Percentiles rank a stretch among this genome's conserved stretches.
Conservation (phyloP, 1,284 basidiomycete genomes). For the Microbotryum silenes-acaulis region DNA sequence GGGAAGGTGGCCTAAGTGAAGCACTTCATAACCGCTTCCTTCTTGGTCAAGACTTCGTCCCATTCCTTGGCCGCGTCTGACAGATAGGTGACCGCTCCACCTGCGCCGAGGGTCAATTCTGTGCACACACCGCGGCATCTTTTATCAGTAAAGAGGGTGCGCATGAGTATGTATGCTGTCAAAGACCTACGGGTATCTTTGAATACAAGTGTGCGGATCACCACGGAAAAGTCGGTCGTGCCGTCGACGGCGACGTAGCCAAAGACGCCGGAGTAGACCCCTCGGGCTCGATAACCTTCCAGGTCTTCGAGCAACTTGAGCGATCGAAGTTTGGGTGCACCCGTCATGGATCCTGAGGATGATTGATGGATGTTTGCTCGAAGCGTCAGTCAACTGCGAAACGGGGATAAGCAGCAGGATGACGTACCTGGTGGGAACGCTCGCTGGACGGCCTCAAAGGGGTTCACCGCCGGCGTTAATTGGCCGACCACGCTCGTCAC, state of each 20-base stretch:
- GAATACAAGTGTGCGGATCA: constrained; percentile 85
- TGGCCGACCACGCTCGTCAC: constrained; percentile 85
- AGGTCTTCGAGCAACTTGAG: constrained; percentile 80
- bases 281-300: constrained; percentile 58
- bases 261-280: constrained; percentile 87
- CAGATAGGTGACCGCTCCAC: constrained; percentile 90
- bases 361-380: too few relatives aligned
- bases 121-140: not conserved
- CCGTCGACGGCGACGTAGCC: constrained; percentile 89
- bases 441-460: constrained; percentile 64
- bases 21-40: constrained; percentile 43
- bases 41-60: constrained; percentile 86
- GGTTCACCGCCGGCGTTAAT: constrained; percentile 44
- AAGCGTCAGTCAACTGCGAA: constrained; percentile 10
- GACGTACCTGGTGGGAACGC: constrained; percentile 77
- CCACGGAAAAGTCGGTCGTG: constrained; percentile 76
- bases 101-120: constrained; percentile 62
- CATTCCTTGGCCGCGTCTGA: constrained; percentile 81
- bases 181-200: constrained; percentile 47
- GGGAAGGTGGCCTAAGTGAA: too few relatives aligned
- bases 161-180: not conserved
- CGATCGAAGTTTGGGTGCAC: constrained; percentile 89
- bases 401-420: not conserved
- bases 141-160: not conserved
- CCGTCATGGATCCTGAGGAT: constrained; percentile 82